Evolutionary conservation across 1,284 basidiomycete genomes (phyloP).

Genomic region (Tetrapyrgos nigripes): DNA sequence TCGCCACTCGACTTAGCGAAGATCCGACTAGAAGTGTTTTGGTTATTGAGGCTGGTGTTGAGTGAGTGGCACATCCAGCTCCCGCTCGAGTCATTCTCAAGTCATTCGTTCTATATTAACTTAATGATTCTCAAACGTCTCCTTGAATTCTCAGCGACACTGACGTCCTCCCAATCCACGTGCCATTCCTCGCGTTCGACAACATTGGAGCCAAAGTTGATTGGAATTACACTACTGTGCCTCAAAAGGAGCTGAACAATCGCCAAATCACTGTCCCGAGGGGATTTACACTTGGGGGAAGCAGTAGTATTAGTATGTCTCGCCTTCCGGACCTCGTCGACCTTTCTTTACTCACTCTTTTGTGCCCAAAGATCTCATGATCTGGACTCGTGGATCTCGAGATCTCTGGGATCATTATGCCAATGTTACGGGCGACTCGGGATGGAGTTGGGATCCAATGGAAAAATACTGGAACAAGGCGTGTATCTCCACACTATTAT

Average conservation of each 20-base stretch:
- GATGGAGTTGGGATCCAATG: conserved; percentile 45
- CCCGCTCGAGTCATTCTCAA: conserved; percentile 9
- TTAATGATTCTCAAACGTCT: too few relatives aligned
- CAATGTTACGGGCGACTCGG: conserved; percentile 37
- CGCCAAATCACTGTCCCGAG: conserved; percentile 19
- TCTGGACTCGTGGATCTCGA: conserved; percentile 42
- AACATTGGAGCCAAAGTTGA: conserved; percentile 16
- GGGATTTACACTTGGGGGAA: conserved; percentile 28
- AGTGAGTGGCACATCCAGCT: conserved; percentile 2
- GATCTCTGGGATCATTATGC: conserved; percentile 45
- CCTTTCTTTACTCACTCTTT: not conserved
- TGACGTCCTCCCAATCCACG: conserved; percentile 4
- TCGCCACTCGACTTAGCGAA: too few relatives aligned
- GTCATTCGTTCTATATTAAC: not conserved
- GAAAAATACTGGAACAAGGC: conserved; percentile 38
- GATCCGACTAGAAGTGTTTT: too few relatives aligned
- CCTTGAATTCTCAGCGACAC: not conserved
- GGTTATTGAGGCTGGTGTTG: too few relatives aligned
- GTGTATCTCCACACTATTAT: too few relatives aligned
- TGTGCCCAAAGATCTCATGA: conserved; percentile 45
- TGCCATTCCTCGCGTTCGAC: conserved; percentile 1
- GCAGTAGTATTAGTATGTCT: conserved; percentile 29
- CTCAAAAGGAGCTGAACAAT: too few relatives aligned
- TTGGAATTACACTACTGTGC: conserved; percentile 25
- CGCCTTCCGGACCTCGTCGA: not conserved